Percentiles rank a stretch among this genome's conserved stretches.
These are phyloP conservation scores for Ascosphaera apis DNA, from an alignment of 2,329 filamentous ascomycete genomes.

Conservation along the genomic window DNA sequence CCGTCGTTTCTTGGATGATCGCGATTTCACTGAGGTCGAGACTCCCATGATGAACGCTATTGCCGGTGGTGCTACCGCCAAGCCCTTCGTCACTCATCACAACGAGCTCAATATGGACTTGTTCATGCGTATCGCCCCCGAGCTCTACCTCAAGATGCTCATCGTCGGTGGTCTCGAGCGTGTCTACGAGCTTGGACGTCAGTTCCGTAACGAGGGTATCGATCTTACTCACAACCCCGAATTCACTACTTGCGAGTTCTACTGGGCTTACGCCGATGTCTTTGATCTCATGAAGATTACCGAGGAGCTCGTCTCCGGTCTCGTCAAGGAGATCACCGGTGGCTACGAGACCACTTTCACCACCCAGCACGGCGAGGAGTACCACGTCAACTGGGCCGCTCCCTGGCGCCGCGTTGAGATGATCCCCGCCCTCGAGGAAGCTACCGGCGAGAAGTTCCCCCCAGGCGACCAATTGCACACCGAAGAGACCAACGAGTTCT, in stretches of 20 bases:
- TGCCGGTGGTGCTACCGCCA: slow-evolving; percentile 83
- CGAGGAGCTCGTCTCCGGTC: slow-evolving; percentile 72
- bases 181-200: slow-evolving; percentile 86
- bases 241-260: slow-evolving; percentile 96
- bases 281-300: slow-evolving; percentile 80
- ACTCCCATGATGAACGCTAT: slow-evolving; percentile 96
- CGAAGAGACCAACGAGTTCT: slow-evolving; percentile 66
- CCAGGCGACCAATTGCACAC: slow-evolving; percentile 76
- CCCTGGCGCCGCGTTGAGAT: slow-evolving; percentile 91
- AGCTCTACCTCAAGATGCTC: slow-evolving; percentile 89
- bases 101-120: slow-evolving; percentile 91
- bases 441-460: slow-evolving; percentile 82
- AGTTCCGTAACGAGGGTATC: slow-evolving; percentile 85
- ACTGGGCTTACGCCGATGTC: slow-evolving; percentile 78
- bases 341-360: slow-evolving; percentile 67
- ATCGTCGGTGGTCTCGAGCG: slow-evolving; percentile 85
- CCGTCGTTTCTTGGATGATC: slow-evolving; percentile 65
- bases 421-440: slow-evolving; percentile 80
- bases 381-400: slow-evolving; percentile 85
- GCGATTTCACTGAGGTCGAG: slow-evolving; percentile 82
- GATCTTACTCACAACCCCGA: slow-evolving; percentile 94
- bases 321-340: slow-evolving; percentile 76
- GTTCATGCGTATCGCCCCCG: slow-evolving; percentile 84
- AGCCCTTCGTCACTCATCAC: slow-evolving; percentile 86
- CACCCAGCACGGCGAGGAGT: slow-evolving; percentile 64